Base-by-base conservation (phyloP, 1,284 basidiomycete species). In the Ceratobasidium sp. region DNA sequence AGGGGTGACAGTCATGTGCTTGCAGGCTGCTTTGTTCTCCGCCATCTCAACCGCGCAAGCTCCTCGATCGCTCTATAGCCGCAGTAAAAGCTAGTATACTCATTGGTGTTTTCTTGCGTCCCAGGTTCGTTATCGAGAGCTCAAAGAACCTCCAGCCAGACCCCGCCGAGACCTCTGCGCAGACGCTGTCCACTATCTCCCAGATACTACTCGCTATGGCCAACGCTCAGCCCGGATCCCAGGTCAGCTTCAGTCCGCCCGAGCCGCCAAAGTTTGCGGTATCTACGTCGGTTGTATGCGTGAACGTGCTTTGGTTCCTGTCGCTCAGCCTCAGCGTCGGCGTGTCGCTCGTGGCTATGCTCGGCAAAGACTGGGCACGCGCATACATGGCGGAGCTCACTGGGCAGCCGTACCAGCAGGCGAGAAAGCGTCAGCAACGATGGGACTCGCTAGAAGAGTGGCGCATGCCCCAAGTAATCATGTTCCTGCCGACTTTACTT, bases 371-470 rank as follows among this genome's bases (percentile, higher is more conserved):
- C 53, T 69, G 67, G 67, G 53, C 49, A 33, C 51, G 54, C 33
- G 53, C 33, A 20, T 69, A 47, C 26, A 42, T 69, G 67, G 53
- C 67, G 23, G 67, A 51, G 17, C 49, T 51, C 20, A 51, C 51
- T 13, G 67, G 67, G 8, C 51, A 56, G n/a, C 67, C 67, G 13
- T 51, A 69, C 58, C 33, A 56, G n/a, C 67, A 69, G 42, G 67
- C 67, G 10, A 31, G 67, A 17, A 53, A n/a, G 31, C 49, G 67
- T 33, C 67, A 69, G 53, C 53, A n/a, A 51, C 49, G 67, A 3
- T 35, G 31, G 31, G 58, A 60, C 13, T 6, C 15, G 17, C 33
- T 60, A 20, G n/a, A 60, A 20, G 17, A 37, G 58, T 60, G 58
- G 58, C 15, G 58, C 15, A 35, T 60, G 33, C 33, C 58, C 7